Conservation (phyloP, 495 filamentous ascomycete genomes). For the Astrothelium subdiscretum region DNA sequence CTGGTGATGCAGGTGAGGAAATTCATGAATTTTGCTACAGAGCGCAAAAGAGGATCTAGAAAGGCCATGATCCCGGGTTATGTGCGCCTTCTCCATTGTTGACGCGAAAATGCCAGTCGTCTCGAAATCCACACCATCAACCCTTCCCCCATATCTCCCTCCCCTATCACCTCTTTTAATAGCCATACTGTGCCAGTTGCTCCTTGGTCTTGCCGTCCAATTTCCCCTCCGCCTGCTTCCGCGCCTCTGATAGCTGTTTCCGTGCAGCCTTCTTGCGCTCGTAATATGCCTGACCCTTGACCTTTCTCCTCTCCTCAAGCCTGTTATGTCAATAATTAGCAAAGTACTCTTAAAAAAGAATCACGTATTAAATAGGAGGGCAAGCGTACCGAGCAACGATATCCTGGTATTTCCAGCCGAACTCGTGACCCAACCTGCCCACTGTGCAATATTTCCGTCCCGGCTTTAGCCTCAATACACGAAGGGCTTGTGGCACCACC, state of each 20-base stretch:
- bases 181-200: conserved; percentile 61
- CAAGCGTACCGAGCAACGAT: conserved; percentile 86
- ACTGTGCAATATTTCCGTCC: conserved; percentile 99
- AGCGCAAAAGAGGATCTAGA: neutral
- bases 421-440: conserved; percentile 92
- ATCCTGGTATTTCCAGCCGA: conserved; percentile 99
- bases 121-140: conserved; percentile 3
- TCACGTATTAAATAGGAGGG: no score
- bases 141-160: neutral
- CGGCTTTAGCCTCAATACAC: conserved; percentile 87
- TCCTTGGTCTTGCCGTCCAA: conserved; percentile 64
- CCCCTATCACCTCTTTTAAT: conserved; percentile 36
- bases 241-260: conserved; percentile 78
- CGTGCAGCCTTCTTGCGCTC: conserved; percentile 94
- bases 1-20: neutral
- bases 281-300: conserved; percentile 98
- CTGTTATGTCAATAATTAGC: conserved; percentile 44
- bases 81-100: neutral
- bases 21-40: neutral
- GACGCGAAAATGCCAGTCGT: conserved; percentile 2
- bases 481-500: conserved; percentile 94
- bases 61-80: neutral
- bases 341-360: neutral
- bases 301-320: conserved; percentile 97
- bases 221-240: conserved; percentile 62